Evolutionary conservation across 73 alveolate species (phyloP), one percentile per base, ranked within the genome.

Genomic region (Stentor roeselii): DNA sequence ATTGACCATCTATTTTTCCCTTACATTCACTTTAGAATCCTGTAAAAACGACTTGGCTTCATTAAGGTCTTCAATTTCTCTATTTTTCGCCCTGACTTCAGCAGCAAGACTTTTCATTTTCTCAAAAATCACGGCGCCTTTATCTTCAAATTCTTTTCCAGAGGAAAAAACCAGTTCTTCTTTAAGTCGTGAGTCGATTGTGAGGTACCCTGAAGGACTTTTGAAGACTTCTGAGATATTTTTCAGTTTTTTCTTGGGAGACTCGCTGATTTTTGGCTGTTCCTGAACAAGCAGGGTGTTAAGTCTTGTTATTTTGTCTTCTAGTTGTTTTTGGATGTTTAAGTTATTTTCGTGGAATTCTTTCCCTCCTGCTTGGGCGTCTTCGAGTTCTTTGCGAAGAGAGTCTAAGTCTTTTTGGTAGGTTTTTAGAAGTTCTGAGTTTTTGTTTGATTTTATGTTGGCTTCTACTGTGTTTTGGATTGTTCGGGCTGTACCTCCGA

Each of bases 401-500:
- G 27, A 21, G 21, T 76, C 84, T 1, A 76, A 14, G 39, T 76
- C 84, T 1, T 41, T 15, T 35, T 76, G 84, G 2, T 39, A 76
- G 39, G 82, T 40, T 39, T 76, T n/a, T 0, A 76, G 60, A 15
- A 76, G 84, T 35, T 76, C 84, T 36, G 84, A 32, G 30, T 37
- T 39, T 39, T 84, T 92, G 67, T 42, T 75, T 0, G 87, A 76
- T 31, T 58, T 82, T 2, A 91, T 89, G 78, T 91, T 91, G 15
- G 95, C 95, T 3, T 82, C 88, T 0, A 93, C 97, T 86, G 91
- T 95, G 84, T 97, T 97, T 87, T 95, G 90, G 75, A 97, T 96
- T 88, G 90, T 93, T 89, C 92, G 95, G 0, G 99, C 99, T 76
- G 95, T 95, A 42, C 90, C 93, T 4, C 99, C 99, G 84, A 95